phyloP scores from a whole-genome alignment of 139 green algal species.

The Protoeuglena noctilucae region DNA sequence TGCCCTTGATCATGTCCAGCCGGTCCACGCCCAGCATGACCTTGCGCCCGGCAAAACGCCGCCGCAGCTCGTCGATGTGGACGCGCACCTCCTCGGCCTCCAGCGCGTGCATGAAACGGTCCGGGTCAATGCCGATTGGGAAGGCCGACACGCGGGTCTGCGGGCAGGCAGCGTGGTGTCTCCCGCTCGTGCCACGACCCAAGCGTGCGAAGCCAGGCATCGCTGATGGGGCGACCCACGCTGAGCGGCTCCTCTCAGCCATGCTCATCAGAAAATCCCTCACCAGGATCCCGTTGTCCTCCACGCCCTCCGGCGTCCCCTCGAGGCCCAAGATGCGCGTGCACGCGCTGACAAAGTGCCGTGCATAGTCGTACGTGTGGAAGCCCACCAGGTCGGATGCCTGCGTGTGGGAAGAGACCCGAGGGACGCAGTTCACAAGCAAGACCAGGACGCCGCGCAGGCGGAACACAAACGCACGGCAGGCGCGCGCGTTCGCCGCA shows the following conservation, averaged over 20 bases:
- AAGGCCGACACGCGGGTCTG: constrained; percentile 73
- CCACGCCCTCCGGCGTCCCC: constrained; percentile 69
- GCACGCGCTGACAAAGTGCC: constrained; percentile 83
- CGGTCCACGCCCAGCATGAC: constrained; percentile 97
- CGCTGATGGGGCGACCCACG: no score
- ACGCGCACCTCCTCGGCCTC: constrained; percentile 62
- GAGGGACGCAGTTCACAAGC: no score
- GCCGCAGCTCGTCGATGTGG: constrained; percentile 79
- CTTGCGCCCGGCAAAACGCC: constrained; percentile 34
- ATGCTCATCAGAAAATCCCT: no score
- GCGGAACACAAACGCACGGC: no score
- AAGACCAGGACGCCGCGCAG: no score
- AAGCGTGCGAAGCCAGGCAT: no score
- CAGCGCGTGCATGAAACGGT: constrained; percentile 76
- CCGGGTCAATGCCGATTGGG: constrained; percentile 91
- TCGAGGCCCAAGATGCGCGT: constrained; percentile 86
- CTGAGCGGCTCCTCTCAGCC: no score
- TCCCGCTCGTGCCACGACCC: no score
- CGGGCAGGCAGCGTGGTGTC: no score
- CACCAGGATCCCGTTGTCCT: constrained; percentile 78
- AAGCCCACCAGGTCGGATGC: constrained; percentile 67
- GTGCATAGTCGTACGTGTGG: constrained; percentile 70
- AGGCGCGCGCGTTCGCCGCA: no score
- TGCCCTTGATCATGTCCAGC: constrained; percentile 99
- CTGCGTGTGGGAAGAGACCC: no score